Evolutionary conservation across 176 grass and related monocot genomes (phyloP).

Genomic region (Coix lacrymajobi): DNA sequence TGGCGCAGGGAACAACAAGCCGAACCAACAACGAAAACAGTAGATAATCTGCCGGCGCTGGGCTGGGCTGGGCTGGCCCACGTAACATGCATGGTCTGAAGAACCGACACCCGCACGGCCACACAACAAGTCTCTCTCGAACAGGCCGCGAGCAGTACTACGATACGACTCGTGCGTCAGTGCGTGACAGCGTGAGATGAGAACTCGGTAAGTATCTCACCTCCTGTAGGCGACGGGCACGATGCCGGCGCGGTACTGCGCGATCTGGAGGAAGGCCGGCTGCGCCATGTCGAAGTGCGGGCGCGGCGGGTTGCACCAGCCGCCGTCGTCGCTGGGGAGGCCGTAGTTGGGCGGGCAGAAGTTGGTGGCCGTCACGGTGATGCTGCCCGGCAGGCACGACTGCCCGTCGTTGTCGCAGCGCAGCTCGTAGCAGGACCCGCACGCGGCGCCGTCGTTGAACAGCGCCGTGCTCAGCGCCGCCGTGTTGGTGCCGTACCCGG

Average conservation of each 20-base stretch:
- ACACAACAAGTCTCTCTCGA: too few relatives aligned
- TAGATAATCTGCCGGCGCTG: neutral
- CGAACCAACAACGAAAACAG: neutral
- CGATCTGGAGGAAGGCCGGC: slow-evolving; percentile 88
- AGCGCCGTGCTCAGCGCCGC: slow-evolving; percentile 90
- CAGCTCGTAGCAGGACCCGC: slow-evolving; percentile 65
- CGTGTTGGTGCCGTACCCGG: slow-evolving; percentile 85
- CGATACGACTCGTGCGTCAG: too few relatives aligned
- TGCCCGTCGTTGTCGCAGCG: slow-evolving; percentile 44
- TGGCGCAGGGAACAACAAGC: neutral
- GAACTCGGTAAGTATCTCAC: slow-evolving; percentile 21
- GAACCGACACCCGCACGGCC: slow-evolving; percentile 16
- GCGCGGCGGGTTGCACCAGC: slow-evolving; percentile 94
- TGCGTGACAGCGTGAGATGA: too few relatives aligned
- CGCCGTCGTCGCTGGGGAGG: slow-evolving; percentile 72
- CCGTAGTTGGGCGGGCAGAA: slow-evolving; percentile 78
- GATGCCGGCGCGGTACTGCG: slow-evolving; percentile 84
- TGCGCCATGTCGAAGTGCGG: slow-evolving; percentile 89
- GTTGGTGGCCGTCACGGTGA: slow-evolving; percentile 77
- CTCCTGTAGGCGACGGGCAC: slow-evolving; percentile 80
- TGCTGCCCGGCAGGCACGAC: slow-evolving; percentile 55
- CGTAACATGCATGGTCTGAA: neutral
- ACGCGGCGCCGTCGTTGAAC: slow-evolving; percentile 69
- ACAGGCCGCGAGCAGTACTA: neutral
- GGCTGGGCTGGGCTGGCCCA: neutral